These are phyloP conservation scores for Neoascochyta sp. DNA, from an alignment of 2,329 filamentous ascomycete genomes.

Conservation along the genomic window DNA sequence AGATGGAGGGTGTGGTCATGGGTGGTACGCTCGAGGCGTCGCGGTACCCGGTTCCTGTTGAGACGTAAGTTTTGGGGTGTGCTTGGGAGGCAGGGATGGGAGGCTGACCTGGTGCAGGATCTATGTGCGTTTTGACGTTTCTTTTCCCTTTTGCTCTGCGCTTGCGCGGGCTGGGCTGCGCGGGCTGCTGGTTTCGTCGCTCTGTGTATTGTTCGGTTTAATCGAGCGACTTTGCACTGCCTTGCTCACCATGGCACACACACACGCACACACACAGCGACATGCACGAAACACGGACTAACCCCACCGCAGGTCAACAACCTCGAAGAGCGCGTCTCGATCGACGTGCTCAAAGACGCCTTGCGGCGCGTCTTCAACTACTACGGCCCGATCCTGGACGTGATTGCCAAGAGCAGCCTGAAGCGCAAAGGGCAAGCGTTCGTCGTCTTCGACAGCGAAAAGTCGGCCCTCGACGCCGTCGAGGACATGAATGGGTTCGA, in stretches of 20 bases:
- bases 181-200: too few relatives aligned
- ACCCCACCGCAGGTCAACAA: slow-evolving; percentile 59
- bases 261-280: too few relatives aligned
- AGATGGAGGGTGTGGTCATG: slow-evolving; percentile 35
- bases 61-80: slow-evolving; percentile 30
- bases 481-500: slow-evolving; percentile 91
- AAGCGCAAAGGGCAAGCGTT: slow-evolving; percentile 96
- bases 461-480: slow-evolving; percentile 75
- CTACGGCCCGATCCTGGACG: slow-evolving; percentile 80
- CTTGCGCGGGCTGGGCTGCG: too few relatives aligned
- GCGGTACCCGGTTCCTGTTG: slow-evolving; percentile 35
- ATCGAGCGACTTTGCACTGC: too few relatives aligned
- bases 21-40: slow-evolving; percentile 20
- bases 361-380: slow-evolving; percentile 78
- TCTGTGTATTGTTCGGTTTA: too few relatives aligned
- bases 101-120: too few relatives aligned
- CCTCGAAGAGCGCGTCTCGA: slow-evolving; percentile 87
- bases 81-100: slow-evolving; percentile 16
- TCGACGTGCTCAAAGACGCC: slow-evolving; percentile 69
- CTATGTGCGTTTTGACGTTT: too few relatives aligned
- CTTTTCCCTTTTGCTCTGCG: too few relatives aligned
- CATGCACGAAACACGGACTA: too few relatives aligned
- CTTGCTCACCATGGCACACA: too few relatives aligned
- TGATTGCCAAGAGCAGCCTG: slow-evolving; percentile 84
- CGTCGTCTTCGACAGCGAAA: slow-evolving; percentile 79